phyloP scores from a whole-genome alignment of 1,139 yeast genomes.

The Casaregolazyma lundiana region DNA sequence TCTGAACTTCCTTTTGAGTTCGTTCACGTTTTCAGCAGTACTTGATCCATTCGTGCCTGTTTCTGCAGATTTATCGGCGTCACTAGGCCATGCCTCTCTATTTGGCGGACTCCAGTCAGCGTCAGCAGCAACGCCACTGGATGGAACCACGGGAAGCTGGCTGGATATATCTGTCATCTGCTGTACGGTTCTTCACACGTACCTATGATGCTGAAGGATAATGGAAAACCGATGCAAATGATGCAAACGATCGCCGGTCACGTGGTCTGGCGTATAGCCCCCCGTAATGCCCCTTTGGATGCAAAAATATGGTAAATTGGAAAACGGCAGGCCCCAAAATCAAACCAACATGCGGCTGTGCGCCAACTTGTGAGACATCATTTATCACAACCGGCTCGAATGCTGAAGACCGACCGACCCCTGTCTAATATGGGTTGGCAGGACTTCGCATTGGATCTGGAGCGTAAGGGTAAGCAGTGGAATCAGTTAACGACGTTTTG shows the following conservation, averaged over 20 bases:
- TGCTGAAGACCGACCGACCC: background rate
- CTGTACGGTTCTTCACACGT: background rate
- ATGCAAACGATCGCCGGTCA: background rate
- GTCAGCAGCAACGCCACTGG: background rate
- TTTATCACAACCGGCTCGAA: background rate
- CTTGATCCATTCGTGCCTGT: background rate
- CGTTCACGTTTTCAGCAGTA: background rate
- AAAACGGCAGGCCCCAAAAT: background rate
- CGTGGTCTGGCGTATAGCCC: constrained; percentile 1
- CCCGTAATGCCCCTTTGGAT: too few species aligned
- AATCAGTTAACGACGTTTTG: background rate
- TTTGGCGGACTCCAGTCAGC: background rate
- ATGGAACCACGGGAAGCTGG: background rate
- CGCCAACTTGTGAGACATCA: background rate
- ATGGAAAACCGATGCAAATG: background rate
- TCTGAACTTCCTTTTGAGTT: constrained; percentile 33
- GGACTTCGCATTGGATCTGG: constrained; percentile 14
- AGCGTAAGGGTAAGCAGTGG: constrained; percentile 8
- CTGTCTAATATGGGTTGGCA: constrained; percentile 10
- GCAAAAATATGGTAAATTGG: background rate
- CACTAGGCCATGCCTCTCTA: background rate
- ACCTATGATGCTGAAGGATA: background rate
- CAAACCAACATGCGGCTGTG: background rate
- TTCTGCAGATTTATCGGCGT: background rate
- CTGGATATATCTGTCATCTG: background rate